These are phyloP conservation scores for Flueggea neowawraea DNA, from an alignment of 441 rosid genomes.

Conservation along the genomic window DNA sequence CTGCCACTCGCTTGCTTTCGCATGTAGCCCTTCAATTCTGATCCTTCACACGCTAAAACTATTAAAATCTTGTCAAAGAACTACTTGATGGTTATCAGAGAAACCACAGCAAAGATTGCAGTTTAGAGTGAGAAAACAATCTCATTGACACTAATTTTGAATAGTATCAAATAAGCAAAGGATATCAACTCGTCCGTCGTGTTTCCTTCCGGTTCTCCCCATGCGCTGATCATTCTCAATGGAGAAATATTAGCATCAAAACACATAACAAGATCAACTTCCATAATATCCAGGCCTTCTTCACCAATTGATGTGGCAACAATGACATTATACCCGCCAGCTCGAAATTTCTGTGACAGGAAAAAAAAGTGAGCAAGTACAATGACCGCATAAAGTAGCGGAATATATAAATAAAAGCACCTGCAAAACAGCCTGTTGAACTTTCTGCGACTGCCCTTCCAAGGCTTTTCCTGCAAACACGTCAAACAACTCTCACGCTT, in stretches of 20 bases:
- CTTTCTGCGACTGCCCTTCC: slow-evolving; percentile 95
- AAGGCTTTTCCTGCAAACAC: slow-evolving; percentile 58
- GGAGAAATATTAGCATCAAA: slow-evolving; percentile 99
- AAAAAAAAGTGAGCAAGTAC: slow-evolving; percentile 17
- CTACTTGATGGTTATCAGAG: neutral
- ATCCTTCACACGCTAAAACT: slow-evolving; percentile 98
- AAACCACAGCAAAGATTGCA: neutral
- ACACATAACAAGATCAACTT: slow-evolving; percentile 97
- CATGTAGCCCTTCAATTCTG: slow-evolving; percentile 83
- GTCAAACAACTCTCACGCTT: too few relatives aligned
- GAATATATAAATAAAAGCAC: slow-evolving; percentile 31
- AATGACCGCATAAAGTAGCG: slow-evolving; percentile 20
- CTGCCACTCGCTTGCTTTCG: slow-evolving; percentile 83
- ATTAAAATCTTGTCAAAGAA: slow-evolving; percentile 75
- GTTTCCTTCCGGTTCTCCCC: slow-evolving; percentile 99
- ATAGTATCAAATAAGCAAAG: slow-evolving; percentile 32
- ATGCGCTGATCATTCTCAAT: slow-evolving; percentile 98
- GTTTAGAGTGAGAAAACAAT: neutral
- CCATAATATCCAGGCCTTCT: slow-evolving; percentile 99
- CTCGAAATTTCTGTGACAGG: slow-evolving; percentile 72
- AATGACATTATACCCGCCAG: slow-evolving; percentile 95
- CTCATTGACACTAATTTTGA: too few relatives aligned
- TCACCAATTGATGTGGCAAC: slow-evolving; percentile 99
- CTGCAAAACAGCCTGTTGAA: slow-evolving; percentile 96
- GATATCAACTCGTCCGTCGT: slow-evolving; percentile 98